These are phyloP conservation scores for Pleurotus salmoneostramineus DNA, from an alignment of 768 basidiomycete species.

Conservation along the genomic window DNA sequence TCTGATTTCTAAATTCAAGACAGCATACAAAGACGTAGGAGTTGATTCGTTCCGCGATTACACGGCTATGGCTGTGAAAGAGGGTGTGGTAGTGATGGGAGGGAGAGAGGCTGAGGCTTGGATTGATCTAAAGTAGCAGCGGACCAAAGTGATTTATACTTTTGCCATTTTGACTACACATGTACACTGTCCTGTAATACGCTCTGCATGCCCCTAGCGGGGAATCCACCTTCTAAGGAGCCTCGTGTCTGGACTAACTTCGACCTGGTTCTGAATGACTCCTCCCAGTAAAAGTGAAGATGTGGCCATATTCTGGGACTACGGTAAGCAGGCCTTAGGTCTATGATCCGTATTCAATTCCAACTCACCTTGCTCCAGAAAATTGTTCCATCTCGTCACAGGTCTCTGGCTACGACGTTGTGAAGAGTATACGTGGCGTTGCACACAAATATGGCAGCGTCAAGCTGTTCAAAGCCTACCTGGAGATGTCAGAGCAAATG, in stretches of 20 bases:
- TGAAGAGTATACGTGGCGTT: slow-evolving; percentile 39
- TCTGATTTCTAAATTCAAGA: background rate
- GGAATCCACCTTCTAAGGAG: no score
- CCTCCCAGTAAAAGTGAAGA: slow-evolving; percentile 11
- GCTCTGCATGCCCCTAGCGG: no score
- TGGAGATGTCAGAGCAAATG: slow-evolving; percentile 35
- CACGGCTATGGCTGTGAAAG: background rate
- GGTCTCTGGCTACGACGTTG: slow-evolving; percentile 43
- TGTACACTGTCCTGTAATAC: no score
- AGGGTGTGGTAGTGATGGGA: background rate
- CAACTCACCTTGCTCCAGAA: slow-evolving; percentile 20
- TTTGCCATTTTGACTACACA: background rate
- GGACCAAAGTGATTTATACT: background rate
- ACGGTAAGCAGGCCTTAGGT: slow-evolving; percentile 16
- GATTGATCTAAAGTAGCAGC: background rate
- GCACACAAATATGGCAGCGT: slow-evolving; percentile 49
- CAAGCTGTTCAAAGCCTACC: slow-evolving; percentile 53
- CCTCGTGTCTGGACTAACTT: no score
- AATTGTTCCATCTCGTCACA: slow-evolving; percentile 36
- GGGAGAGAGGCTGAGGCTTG: background rate
- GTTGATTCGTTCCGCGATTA: background rate
- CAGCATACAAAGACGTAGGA: background rate
- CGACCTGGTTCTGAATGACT: background rate
- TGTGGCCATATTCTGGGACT: slow-evolving; percentile 44
- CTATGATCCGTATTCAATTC: background rate